Conservation (phyloP, 2,329 filamentous ascomycete genomes). For the Talaromyces sp. region DNA sequence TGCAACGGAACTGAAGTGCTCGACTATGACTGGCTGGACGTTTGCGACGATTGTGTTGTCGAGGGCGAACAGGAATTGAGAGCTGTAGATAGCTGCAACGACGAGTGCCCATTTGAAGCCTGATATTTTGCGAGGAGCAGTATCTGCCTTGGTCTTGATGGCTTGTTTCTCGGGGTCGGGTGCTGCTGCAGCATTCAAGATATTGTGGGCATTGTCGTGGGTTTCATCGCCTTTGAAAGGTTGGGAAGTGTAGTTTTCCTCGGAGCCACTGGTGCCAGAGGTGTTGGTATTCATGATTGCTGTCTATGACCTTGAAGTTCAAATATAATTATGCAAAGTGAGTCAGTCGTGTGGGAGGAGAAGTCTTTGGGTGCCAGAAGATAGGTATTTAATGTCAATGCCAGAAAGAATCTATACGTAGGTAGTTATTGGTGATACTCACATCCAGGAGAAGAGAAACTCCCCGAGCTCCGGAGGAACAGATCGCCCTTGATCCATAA, state of each 20-base stretch:
- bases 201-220: background rate
- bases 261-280: background rate
- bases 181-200: background rate
- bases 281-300: background rate
- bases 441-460: background rate
- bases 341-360: background rate
- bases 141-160: background rate
- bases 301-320: background rate
- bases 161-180: background rate
- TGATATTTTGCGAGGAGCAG: background rate
- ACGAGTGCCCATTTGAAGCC: constrained; percentile 6
- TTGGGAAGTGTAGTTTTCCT: background rate
- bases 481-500: background rate
- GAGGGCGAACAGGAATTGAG: constrained; percentile 23
- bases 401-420: background rate
- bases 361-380: background rate
- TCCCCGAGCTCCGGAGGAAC: background rate
- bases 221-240: background rate
- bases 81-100: background rate
- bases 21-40: constrained; percentile 43
- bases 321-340: background rate
- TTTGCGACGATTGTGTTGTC: constrained; percentile 50
- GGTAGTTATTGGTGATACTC: background rate
- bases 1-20: constrained; percentile 34
- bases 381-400: background rate